Evolutionary conservation across 768 basidiomycete genomes (phyloP).

Genomic region (Hygrocybe coccinea): DNA sequence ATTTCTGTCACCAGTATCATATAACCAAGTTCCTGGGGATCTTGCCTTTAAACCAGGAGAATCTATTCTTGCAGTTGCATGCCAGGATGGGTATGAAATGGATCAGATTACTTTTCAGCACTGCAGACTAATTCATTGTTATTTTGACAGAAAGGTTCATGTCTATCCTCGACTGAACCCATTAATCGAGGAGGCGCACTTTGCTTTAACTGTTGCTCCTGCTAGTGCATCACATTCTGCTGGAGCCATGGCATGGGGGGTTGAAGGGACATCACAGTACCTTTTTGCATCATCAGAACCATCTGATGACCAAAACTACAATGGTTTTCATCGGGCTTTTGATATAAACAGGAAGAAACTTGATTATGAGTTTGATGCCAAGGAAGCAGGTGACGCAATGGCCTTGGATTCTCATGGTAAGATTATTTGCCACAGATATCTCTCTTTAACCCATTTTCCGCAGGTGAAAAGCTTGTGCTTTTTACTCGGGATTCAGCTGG

Average conservation of each 20-base stretch:
- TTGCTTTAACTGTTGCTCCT: slow-evolving; percentile 12
- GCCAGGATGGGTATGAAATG: slow-evolving; percentile 30
- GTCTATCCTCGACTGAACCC: slow-evolving; percentile 15
- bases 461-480: slow-evolving; percentile 32
- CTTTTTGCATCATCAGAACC: slow-evolving; percentile 60
- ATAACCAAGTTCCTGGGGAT: slow-evolving; percentile 35
- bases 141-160: slow-evolving; percentile 20
- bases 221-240: slow-evolving; percentile 24
- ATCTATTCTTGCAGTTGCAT: slow-evolving; percentile 39
- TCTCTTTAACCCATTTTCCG: neutral
- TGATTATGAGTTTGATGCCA: slow-evolving; percentile 37
- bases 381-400: slow-evolving; percentile 52
- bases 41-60: slow-evolving; percentile 42
- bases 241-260: slow-evolving; percentile 54
- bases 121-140: neutral
- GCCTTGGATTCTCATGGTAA: slow-evolving; percentile 44
- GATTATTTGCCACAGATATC: neutral
- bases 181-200: slow-evolving; percentile 7
- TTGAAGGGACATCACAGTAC: slow-evolving; percentile 30
- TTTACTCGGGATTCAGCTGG: slow-evolving; percentile 28
- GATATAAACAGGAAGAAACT: slow-evolving; percentile 31
- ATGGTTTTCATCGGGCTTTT: slow-evolving; percentile 49
- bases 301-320: slow-evolving; percentile 15
- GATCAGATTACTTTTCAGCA: neutral
- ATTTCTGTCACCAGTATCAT: slow-evolving; percentile 15